A percentile compares a stretch with the other conserved stretches of the same genome.
phyloP scores from a whole-genome alignment of 2,329 filamentous ascomycete species.

The Cytospora schulzeri region DNA sequence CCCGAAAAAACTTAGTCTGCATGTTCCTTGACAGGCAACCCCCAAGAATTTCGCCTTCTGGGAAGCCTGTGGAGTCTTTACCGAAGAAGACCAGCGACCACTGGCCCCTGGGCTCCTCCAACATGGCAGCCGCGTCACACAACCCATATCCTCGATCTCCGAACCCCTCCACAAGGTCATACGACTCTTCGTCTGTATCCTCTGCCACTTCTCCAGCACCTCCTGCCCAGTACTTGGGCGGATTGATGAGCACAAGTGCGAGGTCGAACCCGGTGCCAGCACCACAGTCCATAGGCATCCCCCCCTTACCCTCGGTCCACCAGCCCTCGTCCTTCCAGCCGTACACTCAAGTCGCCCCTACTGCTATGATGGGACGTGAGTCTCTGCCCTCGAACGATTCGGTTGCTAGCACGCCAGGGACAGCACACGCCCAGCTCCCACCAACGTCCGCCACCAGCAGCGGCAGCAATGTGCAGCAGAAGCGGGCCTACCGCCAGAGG shows the following conservation, averaged over 20 bases:
- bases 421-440: slow-evolving; percentile 40
- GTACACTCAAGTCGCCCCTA: slow-evolving; percentile 53
- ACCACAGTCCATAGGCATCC: slow-evolving; percentile 56
- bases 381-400: slow-evolving; percentile 63
- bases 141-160: slow-evolving; percentile 63
- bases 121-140: slow-evolving; percentile 62
- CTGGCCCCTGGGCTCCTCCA: slow-evolving; percentile 39
- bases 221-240: slow-evolving; percentile 54
- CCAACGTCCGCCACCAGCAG: slow-evolving; percentile 35
- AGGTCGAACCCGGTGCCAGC: slow-evolving; percentile 52
- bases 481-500: slow-evolving; percentile 90
- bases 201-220: slow-evolving; percentile 62
- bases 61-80: slow-evolving; percentile 42
- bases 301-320: slow-evolving; percentile 51
- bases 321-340: slow-evolving; percentile 50
- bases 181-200: slow-evolving; percentile 66
- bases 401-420: slow-evolving; percentile 56
- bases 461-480: slow-evolving; percentile 61
- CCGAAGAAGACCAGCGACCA: slow-evolving; percentile 39
- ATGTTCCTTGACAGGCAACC: slow-evolving; percentile 45
- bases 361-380: slow-evolving; percentile 58
- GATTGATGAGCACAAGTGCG: slow-evolving; percentile 54
- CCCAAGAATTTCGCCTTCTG: slow-evolving; percentile 41
- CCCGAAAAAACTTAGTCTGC: slow-evolving; percentile 33
- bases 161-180: slow-evolving; percentile 62